These are phyloP conservation scores for Chalciporus pseudorubinellus DNA, from an alignment of 768 basidiomycete genomes.

Conservation along the genomic window DNA sequence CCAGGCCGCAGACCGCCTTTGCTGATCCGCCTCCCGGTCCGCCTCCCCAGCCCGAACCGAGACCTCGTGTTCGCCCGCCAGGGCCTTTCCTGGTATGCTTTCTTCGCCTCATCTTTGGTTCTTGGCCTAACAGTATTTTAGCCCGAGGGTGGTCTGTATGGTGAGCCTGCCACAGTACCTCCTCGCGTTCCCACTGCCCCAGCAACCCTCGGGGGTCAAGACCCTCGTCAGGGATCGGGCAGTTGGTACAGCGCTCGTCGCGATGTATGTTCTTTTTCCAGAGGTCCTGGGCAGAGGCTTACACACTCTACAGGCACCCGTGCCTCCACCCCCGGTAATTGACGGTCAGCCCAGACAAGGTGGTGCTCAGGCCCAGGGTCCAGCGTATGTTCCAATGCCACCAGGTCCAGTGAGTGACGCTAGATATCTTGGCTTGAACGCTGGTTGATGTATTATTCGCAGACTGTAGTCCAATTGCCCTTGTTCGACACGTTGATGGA, in stretches of 20 bases:
- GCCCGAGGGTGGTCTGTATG: constrained; percentile 21
- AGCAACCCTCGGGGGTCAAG: constrained; percentile 13
- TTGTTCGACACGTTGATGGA: constrained; percentile 70
- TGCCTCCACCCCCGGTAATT: constrained; percentile 29
- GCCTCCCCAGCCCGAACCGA: constrained; percentile 1
- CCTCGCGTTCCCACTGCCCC: constrained; percentile 28
- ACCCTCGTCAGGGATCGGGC: constrained; percentile 11
- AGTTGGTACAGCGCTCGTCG: constrained; percentile 26
- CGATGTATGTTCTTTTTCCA: constrained; percentile 15
- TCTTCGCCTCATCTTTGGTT: not conserved
- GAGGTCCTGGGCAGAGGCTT: not conserved
- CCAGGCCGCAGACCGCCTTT: not conserved
- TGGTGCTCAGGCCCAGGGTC: constrained; percentile 24
- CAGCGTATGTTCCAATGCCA: constrained; percentile 46
- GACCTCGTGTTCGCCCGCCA: constrained; percentile 24
- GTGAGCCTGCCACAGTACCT: not conserved
- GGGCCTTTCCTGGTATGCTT: constrained; percentile 19
- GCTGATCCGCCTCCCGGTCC: constrained; percentile 13
- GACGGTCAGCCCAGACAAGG: constrained; percentile 16
- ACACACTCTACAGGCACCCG: constrained; percentile 12
- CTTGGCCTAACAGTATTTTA: constrained; percentile 11
- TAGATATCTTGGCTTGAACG: not conserved
- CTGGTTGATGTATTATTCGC: constrained; percentile 6
- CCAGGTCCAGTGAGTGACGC: constrained; percentile 48
- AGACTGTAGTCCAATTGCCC: constrained; percentile 64